These are phyloP conservation scores for Ophiostoma angusticollis DNA, from an alignment of 2,329 filamentous ascomycete species.

Conservation along the genomic window DNA sequence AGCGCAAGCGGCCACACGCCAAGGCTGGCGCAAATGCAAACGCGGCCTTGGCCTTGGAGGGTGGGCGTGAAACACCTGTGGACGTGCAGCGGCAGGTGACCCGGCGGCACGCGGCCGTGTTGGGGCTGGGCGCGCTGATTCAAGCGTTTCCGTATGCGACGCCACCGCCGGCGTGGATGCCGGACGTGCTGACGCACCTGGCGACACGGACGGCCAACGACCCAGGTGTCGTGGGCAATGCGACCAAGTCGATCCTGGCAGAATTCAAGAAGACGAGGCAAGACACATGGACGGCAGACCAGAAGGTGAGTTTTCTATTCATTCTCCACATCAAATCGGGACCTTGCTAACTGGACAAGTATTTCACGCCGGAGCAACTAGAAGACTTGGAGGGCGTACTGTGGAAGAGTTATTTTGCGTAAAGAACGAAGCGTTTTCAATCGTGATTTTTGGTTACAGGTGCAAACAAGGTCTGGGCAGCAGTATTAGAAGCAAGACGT, in stretches of 20 bases:
- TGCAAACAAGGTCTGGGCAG: too few relatives aligned
- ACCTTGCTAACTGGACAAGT: slow-evolving; percentile 26
- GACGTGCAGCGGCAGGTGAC: slow-evolving; percentile 67
- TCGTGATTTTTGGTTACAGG: too few relatives aligned
- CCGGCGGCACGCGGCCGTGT: slow-evolving; percentile 74
- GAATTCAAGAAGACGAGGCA: slow-evolving; percentile 99
- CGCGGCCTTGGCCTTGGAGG: neutral
- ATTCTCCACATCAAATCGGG: neutral
- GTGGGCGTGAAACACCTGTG: slow-evolving; percentile 26
- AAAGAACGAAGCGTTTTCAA: too few relatives aligned
- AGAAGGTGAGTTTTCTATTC: slow-evolving; percentile 53
- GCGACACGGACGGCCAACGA: slow-evolving; percentile 79
- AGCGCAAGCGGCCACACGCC: slow-evolving; percentile 38
- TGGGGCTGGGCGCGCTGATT: slow-evolving; percentile 80
- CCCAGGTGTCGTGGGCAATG: slow-evolving; percentile 84
- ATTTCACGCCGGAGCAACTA: slow-evolving; percentile 83
- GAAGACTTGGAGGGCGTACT: slow-evolving; percentile 92
- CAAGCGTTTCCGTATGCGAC: slow-evolving; percentile 95
- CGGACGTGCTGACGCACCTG: slow-evolving; percentile 74
- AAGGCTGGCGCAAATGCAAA: slow-evolving; percentile 31
- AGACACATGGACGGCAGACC: slow-evolving; percentile 95
- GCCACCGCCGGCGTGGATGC: slow-evolving; percentile 87
- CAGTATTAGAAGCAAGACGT: too few relatives aligned
- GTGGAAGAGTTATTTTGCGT: slow-evolving; percentile 99
- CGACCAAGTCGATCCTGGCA: slow-evolving; percentile 82